A percentile compares a stretch with the other conserved stretches of the same genome.
phyloP scores from a whole-genome alignment of 140 eudicot species.

The Cichorium intybus region DNA sequence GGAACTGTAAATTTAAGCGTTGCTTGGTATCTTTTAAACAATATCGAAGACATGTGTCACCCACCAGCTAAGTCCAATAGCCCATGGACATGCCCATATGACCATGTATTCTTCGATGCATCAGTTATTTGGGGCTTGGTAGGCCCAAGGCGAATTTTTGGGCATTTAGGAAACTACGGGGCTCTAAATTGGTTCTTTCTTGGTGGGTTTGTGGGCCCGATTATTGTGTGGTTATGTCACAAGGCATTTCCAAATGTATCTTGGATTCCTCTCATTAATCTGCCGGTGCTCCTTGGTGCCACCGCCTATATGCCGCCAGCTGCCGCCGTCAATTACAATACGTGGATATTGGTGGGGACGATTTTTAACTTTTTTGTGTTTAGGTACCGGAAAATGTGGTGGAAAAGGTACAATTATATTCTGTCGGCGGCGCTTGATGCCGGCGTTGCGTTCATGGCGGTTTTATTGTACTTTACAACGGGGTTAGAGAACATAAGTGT shows the following conservation, averaged over 20 bases:
- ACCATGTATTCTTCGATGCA: constrained; percentile 75
- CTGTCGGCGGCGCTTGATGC: constrained; percentile 89
- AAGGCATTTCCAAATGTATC: constrained; percentile 48
- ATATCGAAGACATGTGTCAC: constrained; percentile 51
- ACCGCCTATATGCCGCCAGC: constrained; percentile 87
- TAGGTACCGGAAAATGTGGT: constrained; percentile 71
- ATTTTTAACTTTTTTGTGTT: constrained; percentile 72
- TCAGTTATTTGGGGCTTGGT: constrained; percentile 87
- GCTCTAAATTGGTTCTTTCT: constrained; percentile 86
- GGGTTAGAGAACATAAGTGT: constrained; percentile 44
- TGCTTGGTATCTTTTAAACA: constrained; percentile 61
- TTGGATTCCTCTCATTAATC: constrained; percentile 79
- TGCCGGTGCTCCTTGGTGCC: constrained; percentile 84
- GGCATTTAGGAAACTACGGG: constrained; percentile 55
- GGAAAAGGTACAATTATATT: constrained; percentile 83
- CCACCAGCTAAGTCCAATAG: constrained; percentile 43
- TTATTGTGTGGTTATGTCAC: constrained; percentile 64
- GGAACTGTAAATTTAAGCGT: constrained; percentile 66
- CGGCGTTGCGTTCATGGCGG: constrained; percentile 85
- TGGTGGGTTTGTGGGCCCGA: constrained; percentile 56
- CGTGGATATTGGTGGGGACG: constrained; percentile 71
- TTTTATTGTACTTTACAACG: constrained; percentile 46
- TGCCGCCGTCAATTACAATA: constrained; percentile 59
- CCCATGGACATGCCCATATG: constrained; percentile 81
- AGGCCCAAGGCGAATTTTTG: constrained; percentile 76